A percentile compares a stretch with the other conserved stretches of the same genome.
Evolutionary conservation across 148 eudicot species (phyloP).

Genomic region (Rhododendron ovatum): DNA sequence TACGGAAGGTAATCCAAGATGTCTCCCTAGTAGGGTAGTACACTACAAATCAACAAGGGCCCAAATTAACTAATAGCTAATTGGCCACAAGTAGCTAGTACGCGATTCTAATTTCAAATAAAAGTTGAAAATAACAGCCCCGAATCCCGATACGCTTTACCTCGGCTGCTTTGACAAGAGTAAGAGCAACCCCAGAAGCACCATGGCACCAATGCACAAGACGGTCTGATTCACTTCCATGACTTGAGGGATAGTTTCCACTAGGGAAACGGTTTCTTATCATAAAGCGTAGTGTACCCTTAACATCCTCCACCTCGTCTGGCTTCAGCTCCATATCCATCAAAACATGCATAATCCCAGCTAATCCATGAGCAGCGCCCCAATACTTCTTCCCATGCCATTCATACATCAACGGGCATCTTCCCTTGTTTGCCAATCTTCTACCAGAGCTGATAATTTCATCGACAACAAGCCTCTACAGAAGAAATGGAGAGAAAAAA

Average conservation of each 20-base stretch:
- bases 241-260: constrained; percentile 87
- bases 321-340: constrained; percentile 71
- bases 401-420: constrained; percentile 81
- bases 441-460: constrained; percentile 58
- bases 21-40: not conserved
- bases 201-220: constrained; percentile 99
- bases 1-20: not conserved
- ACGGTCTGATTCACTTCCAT: constrained; percentile 66
- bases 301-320: constrained; percentile 66
- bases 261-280: constrained; percentile 57
- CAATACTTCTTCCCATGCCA: constrained; percentile 78
- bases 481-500: not conserved
- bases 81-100: not conserved
- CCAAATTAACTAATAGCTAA: not conserved
- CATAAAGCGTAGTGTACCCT: constrained; percentile 66
- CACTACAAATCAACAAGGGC: not conserved
- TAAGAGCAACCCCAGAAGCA: constrained; percentile 85
- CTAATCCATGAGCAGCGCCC: constrained; percentile 96
- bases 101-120: not conserved
- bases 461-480: constrained; percentile 48
- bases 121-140: not conserved
- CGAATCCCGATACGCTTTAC: constrained; percentile 24
- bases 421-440: constrained; percentile 38
- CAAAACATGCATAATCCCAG: constrained; percentile 76
- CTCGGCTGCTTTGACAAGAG: constrained; percentile 86